Base-by-base conservation (phyloP, 305 asterid genomes). In the Fraxinus greggii region DNA sequence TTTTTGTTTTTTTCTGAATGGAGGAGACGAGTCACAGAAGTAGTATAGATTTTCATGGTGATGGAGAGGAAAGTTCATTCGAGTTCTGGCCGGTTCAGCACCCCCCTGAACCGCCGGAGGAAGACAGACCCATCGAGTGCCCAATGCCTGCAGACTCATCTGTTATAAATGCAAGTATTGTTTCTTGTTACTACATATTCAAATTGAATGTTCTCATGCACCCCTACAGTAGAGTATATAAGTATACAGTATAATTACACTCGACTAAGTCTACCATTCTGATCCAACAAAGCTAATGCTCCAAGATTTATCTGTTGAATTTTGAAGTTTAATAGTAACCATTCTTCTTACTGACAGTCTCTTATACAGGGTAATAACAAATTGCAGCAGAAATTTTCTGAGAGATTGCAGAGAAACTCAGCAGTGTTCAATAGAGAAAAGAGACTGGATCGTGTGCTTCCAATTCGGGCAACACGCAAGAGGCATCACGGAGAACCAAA, bases 61-160 rank as follows among this genome's bases (percentile, higher is more conserved):
- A 63, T 26, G 33, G 17, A 65, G 73, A 65, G 35, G 73, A 65
- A 5, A 65, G 19, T 13, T 24, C 73, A 28, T 65, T 65, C 2
- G 73, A 65, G 35, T 82, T 82, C 72, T 77, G 73, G 75, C 85
- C 85, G 3, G 69, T 82, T 17, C 78, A 82, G 28, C 85, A 82
- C 78, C 85, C 85, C 0, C 26, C 74, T 77, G 85, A 82, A 38
- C 85, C 81, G 0, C 45, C 32, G 29, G 85, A 77, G 35, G 85
- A 78, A 51, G 85, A 82, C 59, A 74, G 74, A 40, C 85, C 85
- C 32, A 72, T 82, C 75, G 59, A 77, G 74, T 82, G 85, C 38
- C 85, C 85, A 17, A 69, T 82, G 74, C 82, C 82, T 31, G 69
- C 73, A 56, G 73, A 81, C 19, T 77, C 85, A 29, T 40, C 79